Evolutionary conservation across 2,329 filamentous ascomycete species (phyloP).

Genomic region (Anthostomella pinea): DNA sequence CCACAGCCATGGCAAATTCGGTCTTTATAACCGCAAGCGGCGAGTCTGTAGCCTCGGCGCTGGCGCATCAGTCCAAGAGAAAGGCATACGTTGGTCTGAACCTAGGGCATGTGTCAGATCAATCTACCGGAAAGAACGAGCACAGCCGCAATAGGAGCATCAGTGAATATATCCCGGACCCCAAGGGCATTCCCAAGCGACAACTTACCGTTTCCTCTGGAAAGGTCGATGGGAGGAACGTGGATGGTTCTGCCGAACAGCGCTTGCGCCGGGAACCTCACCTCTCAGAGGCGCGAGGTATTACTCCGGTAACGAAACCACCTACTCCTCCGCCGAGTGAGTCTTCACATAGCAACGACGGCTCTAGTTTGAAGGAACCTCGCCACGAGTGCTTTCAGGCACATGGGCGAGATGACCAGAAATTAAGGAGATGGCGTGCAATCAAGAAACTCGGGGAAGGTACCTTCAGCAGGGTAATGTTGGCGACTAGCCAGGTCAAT

Average conservation of each 20-base stretch:
- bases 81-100: constrained; percentile 53
- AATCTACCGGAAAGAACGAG: constrained; percentile 27
- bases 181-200: constrained; percentile 64
- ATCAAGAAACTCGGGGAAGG: constrained; percentile 83
- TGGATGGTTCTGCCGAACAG: constrained; percentile 38
- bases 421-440: constrained; percentile 74
- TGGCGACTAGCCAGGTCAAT: constrained; percentile 76
- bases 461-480: constrained; percentile 90
- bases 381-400: constrained; percentile 67
- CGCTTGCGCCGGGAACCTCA: constrained; percentile 73
- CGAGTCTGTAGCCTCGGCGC: constrained; percentile 50
- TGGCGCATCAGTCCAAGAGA: constrained; percentile 53
- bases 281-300: constrained; percentile 73
- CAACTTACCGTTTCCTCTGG: constrained; percentile 71
- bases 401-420: constrained; percentile 62
- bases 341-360: constrained; percentile 51
- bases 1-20: constrained; percentile 40
- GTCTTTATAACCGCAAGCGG: constrained; percentile 50
- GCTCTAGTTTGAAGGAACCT: constrained; percentile 41
- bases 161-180: constrained; percentile 82
- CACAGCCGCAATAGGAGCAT: constrained; percentile 77
- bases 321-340: constrained; percentile 84
- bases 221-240: constrained; percentile 40
- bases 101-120: constrained; percentile 29
- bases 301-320: constrained; percentile 61